Evolutionary conservation across 2,329 filamentous ascomycete species (phyloP), one percentile per base, ranked within the genome.

Genomic region (Fusarium subtropicale): DNA sequence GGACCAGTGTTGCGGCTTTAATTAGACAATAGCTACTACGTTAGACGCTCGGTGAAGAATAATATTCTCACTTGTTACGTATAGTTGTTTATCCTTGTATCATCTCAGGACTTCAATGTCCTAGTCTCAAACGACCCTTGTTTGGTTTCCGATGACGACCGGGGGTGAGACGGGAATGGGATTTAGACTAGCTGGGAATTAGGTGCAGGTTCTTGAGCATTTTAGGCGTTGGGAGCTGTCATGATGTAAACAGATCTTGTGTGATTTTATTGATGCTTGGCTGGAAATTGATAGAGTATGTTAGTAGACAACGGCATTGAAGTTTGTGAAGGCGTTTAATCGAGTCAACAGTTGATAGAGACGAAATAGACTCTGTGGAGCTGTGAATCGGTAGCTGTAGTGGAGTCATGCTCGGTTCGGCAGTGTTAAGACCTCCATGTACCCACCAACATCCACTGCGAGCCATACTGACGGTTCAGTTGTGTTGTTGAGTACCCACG

Each of bases 81-180:
- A 44, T 10, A 44, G 41, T 26, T 24, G 33, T 38, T 38, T 47
- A 50, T 55, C 56, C 66, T 44, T 64, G 54, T 51, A 64, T 69
- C 50, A 61, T 55, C 47, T 31, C 53, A 64, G 67, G 67, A 70
- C 53, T 68, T 70, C 63, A 68, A 70, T 71, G 57, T 71, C 67
- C 67, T 71, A 71, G 67, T 52, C 47, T 28, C 39, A 64, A 47
- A 51, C n/a, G 30, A 60, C 51, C 67, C 66, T 60, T 69, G 66
- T 44, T 60, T 60, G 58, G 58, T 68, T 67, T 59, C 67, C 64
- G 67, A 34, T 39, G 26, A 64, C 24, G 63, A 42, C 51, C 42
- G 52, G 58, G 67, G 45, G 44, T 42, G 36, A 50, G 51, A 44
- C 47, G 44, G 51, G 34, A 50, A 56, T 61, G 53, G 54, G 45